Conservation (phyloP, 257 asterid species). For the Solanum habrochaites region DNA sequence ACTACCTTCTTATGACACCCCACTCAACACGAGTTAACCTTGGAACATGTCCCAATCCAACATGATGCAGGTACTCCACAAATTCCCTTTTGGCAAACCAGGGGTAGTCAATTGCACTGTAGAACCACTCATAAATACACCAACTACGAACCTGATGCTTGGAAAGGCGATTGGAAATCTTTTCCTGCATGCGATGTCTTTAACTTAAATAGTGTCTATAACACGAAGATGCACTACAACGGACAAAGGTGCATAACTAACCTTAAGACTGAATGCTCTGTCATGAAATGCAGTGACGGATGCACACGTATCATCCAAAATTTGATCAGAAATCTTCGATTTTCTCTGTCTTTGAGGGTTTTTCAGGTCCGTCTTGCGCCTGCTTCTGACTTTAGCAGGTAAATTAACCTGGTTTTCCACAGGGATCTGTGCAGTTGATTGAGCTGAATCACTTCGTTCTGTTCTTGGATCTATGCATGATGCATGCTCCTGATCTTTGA, state of each 20-base stretch:
- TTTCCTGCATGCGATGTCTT: conserved; percentile 24
- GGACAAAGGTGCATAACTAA: conserved; percentile 12
- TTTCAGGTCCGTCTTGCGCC: conserved; percentile 51
- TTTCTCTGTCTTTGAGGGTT: conserved; percentile 38
- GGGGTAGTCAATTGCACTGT: conserved; percentile 87
- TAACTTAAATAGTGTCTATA: neutral
- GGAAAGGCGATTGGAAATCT: conserved; percentile 47
- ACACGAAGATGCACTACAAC: conserved; percentile 4
- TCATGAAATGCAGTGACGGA: conserved; percentile 33
- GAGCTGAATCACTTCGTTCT: conserved; percentile 85
- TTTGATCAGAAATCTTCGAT: conserved; percentile 31
- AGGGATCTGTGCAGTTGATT: conserved; percentile 45
- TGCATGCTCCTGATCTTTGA: conserved; percentile 51
- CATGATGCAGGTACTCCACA: conserved; percentile 78
- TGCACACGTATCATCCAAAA: conserved; percentile 24
- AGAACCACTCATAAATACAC: conserved; percentile 92
- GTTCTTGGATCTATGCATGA: conserved; percentile 46
- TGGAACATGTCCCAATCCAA: conserved; percentile 81
- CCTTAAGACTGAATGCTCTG: conserved; percentile 34
- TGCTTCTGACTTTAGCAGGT: conserved; percentile 58
- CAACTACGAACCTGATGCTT: conserved; percentile 58
- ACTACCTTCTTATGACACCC: conserved; percentile 88
- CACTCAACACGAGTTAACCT: conserved; percentile 87
- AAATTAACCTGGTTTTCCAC: conserved; percentile 37
- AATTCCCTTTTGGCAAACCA: conserved; percentile 85